phyloP scores from a whole-genome alignment of 2,329 filamentous ascomycete species.

The Penicillium capsulatum region DNA sequence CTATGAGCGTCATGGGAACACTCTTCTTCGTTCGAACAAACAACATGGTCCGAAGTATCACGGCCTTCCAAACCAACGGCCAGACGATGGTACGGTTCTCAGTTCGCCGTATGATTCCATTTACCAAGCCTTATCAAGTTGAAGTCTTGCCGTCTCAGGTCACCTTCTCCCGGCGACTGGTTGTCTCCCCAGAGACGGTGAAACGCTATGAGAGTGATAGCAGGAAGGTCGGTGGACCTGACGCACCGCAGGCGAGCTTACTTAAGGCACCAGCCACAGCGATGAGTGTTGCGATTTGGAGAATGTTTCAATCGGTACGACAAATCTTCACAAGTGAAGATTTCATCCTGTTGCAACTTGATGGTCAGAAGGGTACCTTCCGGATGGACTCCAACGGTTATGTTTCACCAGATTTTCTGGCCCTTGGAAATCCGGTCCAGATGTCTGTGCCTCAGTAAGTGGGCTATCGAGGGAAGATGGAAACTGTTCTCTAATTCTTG shows the following conservation, averaged over 20 bases:
- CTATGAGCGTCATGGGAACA: conserved; percentile 58
- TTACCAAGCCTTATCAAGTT: conserved; percentile 34
- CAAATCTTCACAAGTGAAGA: conserved; percentile 41
- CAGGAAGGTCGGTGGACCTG: conserved; percentile 12
- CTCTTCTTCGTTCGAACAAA: conserved; percentile 57
- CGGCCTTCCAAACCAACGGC: conserved; percentile 43
- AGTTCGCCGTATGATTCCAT: conserved; percentile 38
- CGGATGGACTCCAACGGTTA: conserved; percentile 38
- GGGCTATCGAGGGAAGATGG: background rate
- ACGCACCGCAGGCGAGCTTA: conserved; percentile 24
- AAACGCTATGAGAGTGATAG: conserved; percentile 18
- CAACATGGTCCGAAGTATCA: conserved; percentile 56
- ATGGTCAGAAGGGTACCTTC: conserved; percentile 34
- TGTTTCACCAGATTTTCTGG: conserved; percentile 33
- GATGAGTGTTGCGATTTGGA: conserved; percentile 30
- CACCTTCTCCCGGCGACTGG: conserved; percentile 31
- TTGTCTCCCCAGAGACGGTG: conserved; percentile 27
- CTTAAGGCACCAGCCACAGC: conserved; percentile 32
- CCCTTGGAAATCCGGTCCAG: conserved; percentile 27
- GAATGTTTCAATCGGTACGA: conserved; percentile 33
- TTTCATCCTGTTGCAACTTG: conserved; percentile 37
- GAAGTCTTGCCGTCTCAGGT: conserved; percentile 34
- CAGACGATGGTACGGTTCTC: conserved; percentile 33
- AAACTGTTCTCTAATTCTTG: conserved; percentile 4
- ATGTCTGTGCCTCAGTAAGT: background rate